phyloP scores from a whole-genome alignment of 2,329 filamentous ascomycete genomes.

The Sordariomycetes sp. region DNA sequence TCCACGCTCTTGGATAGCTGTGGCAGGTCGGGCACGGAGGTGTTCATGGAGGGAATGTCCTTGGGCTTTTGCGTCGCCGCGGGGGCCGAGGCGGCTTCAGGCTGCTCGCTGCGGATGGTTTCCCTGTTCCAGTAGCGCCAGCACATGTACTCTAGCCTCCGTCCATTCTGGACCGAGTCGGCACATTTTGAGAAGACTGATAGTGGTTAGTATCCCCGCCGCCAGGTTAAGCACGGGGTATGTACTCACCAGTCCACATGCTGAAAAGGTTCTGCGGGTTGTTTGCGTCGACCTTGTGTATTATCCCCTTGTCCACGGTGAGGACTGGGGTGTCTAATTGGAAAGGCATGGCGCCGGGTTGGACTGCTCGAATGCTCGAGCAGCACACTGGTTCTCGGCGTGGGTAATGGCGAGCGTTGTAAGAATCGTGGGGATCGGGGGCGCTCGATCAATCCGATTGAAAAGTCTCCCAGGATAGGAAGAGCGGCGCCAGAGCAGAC shows the following conservation, averaged over 20 bases:
- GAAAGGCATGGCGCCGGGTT: slow-evolving; percentile 59
- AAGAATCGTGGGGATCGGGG: slow-evolving; percentile 5
- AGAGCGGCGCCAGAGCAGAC: slow-evolving; percentile 1
- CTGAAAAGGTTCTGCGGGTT: slow-evolving; percentile 90
- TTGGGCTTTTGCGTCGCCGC: slow-evolving; percentile 33
- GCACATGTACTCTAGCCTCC: slow-evolving; percentile 85
- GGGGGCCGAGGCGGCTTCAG: slow-evolving; percentile 32
- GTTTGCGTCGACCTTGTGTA: slow-evolving; percentile 88
- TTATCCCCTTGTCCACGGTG: slow-evolving; percentile 81
- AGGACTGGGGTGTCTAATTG: slow-evolving; percentile 76
- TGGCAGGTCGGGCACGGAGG: slow-evolving; percentile 45
- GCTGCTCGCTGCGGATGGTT: slow-evolving; percentile 73
- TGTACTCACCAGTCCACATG: slow-evolving; percentile 84
- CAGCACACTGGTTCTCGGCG: slow-evolving; percentile 9
- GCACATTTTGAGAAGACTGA: slow-evolving; percentile 89
- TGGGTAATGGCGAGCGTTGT: slow-evolving; percentile 9
- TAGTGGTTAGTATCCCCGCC: background rate
- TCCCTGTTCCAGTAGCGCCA: slow-evolving; percentile 95
- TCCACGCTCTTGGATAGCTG: slow-evolving; percentile 71
- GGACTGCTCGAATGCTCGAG: slow-evolving; percentile 25
- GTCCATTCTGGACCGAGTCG: slow-evolving; percentile 86
- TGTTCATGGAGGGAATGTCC: slow-evolving; percentile 30
- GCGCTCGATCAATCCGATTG: slow-evolving; percentile 3
- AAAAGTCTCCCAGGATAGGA: background rate
- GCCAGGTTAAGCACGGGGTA: background rate